Evolutionary conservation across 352 stramenopile genomes (phyloP), one percentile per base, ranked within the genome.

Genomic region (Phytophthora multivora): DNA sequence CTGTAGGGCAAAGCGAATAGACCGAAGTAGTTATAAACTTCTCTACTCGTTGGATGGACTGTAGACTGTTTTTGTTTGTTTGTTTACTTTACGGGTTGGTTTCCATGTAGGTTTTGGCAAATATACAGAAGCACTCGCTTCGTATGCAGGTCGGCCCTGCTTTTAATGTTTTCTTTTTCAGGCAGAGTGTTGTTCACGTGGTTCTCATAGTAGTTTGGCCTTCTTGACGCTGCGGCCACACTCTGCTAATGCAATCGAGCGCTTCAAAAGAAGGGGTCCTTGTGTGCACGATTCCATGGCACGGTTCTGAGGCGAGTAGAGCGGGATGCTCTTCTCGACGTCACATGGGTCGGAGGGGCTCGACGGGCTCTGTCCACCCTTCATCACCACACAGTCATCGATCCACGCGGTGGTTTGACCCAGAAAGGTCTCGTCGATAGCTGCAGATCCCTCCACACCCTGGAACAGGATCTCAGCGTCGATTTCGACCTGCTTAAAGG

Each of bases 81-180:
- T n/a, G n/a, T 71, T 71, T 66, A 71, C 25, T 67, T 69, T 61
- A 70, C 62, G 51, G 31, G 13, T 40, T 53, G 30, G 10, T 51
- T 54, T 69, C 61, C 62, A 70, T 60, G 55, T 53, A 60, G 2
- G 48, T 52, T n/a, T 57, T 57, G 15, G 23, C 42, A 46, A 66
- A 71, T 67, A 63, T 63, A 71, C 57, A 71, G 56, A 61, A 71
- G 63, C 63, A 45, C 49, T 70, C 28, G 55, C 56, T 66, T 62
- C 39, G 28, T 62, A 49, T 64, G 43, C 41, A 66, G 56, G 43
- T 53, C 31, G 39, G 35, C 46, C 36, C 45, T 69, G 52, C 46
- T 56, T 59, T 58, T 19, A 40, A 35, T 30, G 16, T 59, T 49
- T 63, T 33, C 8, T 33, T 40, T 46, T 42, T 13, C 21, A 46